These are phyloP conservation scores for Penicillium atrosanguineum DNA, from an alignment of 495 filamentous ascomycete species.

Conservation along the genomic window DNA sequence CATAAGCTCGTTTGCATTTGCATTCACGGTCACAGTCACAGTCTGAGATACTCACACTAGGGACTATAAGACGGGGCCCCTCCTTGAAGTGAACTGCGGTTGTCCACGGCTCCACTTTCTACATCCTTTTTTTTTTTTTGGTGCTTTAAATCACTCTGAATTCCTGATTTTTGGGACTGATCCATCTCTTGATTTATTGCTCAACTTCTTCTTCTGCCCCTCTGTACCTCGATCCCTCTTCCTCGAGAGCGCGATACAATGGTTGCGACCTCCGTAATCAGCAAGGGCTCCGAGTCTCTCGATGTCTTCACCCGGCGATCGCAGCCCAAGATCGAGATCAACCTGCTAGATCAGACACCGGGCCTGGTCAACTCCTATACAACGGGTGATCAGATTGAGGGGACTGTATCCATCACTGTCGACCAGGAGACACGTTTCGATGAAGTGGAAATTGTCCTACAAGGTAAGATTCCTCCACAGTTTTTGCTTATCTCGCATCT, in stretches of 20 bases:
- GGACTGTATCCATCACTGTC: slow-evolving; percentile 57
- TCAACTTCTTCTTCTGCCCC: not conserved
- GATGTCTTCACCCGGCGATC: slow-evolving; percentile 29
- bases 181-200: not conserved
- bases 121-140: slow-evolving; percentile 12
- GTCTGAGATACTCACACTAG: not conserved
- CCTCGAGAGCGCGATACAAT: slow-evolving; percentile 7
- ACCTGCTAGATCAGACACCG: slow-evolving; percentile 29
- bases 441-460: slow-evolving; percentile 73
- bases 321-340: slow-evolving; percentile 36
- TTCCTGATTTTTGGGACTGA: not conserved
- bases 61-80: slow-evolving; percentile 14
- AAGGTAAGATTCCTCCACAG: slow-evolving; percentile 52
- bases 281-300: slow-evolving; percentile 26
- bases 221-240: not conserved
- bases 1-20: not conserved
- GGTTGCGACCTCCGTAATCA: slow-evolving; percentile 27
- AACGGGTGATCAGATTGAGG: slow-evolving; percentile 58
- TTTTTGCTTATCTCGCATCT: not conserved
- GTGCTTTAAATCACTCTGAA: not conserved
- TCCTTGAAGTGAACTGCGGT: slow-evolving; percentile 18
- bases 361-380: slow-evolving; percentile 52
- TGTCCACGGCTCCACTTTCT: slow-evolving; percentile 30
- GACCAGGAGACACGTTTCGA: slow-evolving; percentile 73
- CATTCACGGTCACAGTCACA: no score